Percentiles rank a stretch among this genome's conserved stretches.
Evolutionary conservation across 1,284 basidiomycete genomes (phyloP).

Genomic region (Pseudozyma tsukubaensis): DNA sequence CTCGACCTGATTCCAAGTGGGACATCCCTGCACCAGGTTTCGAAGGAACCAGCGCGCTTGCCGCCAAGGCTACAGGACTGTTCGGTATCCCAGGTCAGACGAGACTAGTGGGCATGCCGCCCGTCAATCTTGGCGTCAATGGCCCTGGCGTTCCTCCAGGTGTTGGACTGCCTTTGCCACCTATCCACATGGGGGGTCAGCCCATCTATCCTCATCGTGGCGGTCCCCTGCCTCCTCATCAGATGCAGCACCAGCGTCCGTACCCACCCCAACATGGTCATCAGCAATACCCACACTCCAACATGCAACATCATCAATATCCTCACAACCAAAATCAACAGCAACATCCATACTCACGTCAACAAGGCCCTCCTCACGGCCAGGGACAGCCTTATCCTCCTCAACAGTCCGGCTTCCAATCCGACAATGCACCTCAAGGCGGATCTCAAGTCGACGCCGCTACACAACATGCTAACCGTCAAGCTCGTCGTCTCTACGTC

Average conservation of each 20-base stretch:
- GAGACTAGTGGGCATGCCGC: slow-evolving; percentile 75
- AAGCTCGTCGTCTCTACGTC: slow-evolving; percentile 93
- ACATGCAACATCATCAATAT: slow-evolving; percentile 10
- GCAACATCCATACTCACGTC: slow-evolving; percentile 17
- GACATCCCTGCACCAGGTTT: slow-evolving; percentile 95
- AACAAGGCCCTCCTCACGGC: slow-evolving; percentile 16
- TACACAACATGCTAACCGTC: slow-evolving; percentile 72
- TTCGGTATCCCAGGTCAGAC: slow-evolving; percentile 93
- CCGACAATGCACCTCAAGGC: slow-evolving; percentile 17
- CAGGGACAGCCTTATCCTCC: slow-evolving; percentile 14
- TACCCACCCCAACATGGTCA: slow-evolving; percentile 23
- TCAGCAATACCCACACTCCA: slow-evolving; percentile 4
- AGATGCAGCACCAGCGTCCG: slow-evolving; percentile 20
- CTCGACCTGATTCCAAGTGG: slow-evolving; percentile 90
- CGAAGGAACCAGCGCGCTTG: slow-evolving; percentile 90
- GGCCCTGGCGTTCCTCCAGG: slow-evolving; percentile 46
- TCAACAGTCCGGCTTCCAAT: slow-evolving; percentile 7
- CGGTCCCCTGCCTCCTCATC: slow-evolving; percentile 22
- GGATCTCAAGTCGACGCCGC: slow-evolving; percentile 28
- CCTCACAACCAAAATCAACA: slow-evolving; percentile 2
- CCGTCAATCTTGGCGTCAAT: slow-evolving; percentile 42
- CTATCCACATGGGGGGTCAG: slow-evolving; percentile 73
- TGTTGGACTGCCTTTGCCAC: slow-evolving; percentile 73
- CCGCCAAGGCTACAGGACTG: slow-evolving; percentile 96
- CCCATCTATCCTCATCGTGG: slow-evolving; percentile 35